Conservation (phyloP, 140 eudicot species). For the Flaveria floridana region DNA sequence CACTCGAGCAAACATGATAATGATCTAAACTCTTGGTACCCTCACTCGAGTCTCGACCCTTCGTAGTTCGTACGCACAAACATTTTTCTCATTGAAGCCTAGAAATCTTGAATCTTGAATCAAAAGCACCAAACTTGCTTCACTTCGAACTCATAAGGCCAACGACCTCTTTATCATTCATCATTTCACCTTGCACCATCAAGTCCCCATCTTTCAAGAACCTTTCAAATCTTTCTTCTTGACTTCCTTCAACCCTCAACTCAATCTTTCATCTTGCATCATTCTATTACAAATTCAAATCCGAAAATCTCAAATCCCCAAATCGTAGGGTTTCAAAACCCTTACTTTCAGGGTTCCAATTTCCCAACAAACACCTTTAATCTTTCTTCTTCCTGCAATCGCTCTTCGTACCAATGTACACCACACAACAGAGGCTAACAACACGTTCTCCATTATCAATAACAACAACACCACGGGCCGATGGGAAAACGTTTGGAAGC, state of each 20-base stretch:
- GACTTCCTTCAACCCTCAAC: neutral
- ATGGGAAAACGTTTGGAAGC: slow-evolving; percentile 8
- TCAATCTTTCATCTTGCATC: neutral
- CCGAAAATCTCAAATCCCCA: slow-evolving; percentile 16
- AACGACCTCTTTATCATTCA: too few relatives aligned
- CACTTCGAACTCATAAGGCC: too few relatives aligned
- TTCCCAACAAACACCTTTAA: neutral
- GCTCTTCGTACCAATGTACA: slow-evolving; percentile 44
- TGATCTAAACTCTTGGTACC: too few relatives aligned
- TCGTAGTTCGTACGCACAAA: too few relatives aligned
- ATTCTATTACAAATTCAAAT: slow-evolving; percentile 9
- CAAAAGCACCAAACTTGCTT: too few relatives aligned
- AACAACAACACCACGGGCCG: slow-evolving; percentile 41
- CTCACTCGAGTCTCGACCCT: too few relatives aligned
- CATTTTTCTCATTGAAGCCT: too few relatives aligned
- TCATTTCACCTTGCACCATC: neutral
- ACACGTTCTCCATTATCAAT: slow-evolving; percentile 41
- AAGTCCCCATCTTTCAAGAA: neutral
- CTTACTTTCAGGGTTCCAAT: neutral
- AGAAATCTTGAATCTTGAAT: too few relatives aligned
- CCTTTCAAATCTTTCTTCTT: slow-evolving; percentile 8
- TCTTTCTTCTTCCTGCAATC: neutral
- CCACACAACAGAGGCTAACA: slow-evolving; percentile 50
- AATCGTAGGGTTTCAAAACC: slow-evolving; percentile 26
- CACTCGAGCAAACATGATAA: too few relatives aligned